phyloP scores from a whole-genome alignment of 768 basidiomycete species.

The Podaxis pistillaris region DNA sequence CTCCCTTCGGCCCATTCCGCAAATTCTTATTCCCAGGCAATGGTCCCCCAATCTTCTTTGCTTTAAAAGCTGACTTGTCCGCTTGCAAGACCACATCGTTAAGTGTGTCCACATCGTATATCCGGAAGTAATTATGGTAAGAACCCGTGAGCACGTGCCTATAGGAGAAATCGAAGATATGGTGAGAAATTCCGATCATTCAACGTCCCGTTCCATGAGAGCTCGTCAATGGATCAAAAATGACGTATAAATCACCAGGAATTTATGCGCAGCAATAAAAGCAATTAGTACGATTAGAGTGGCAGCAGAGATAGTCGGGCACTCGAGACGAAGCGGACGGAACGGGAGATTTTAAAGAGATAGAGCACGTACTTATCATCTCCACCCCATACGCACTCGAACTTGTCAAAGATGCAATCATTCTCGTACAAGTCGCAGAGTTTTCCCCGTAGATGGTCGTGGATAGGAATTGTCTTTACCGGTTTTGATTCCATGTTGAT shows the following conservation, averaged over 20 bases:
- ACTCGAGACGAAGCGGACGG: constrained; percentile 8
- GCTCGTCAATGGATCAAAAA: constrained; percentile 10
- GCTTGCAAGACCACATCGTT: constrained; percentile 95
- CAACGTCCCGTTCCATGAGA: not conserved
- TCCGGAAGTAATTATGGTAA: constrained; percentile 99
- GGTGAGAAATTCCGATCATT: constrained; percentile 20
- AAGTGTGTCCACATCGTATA: constrained; percentile 89
- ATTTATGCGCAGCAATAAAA: not conserved
- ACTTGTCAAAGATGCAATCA: constrained; percentile 99
- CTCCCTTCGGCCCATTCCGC: constrained; percentile 77
- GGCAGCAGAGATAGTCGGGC: constrained; percentile 1
- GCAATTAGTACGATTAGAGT: constrained; percentile 3
- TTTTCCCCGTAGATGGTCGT: constrained; percentile 96
- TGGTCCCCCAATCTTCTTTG: constrained; percentile 95
- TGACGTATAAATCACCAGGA: constrained; percentile 19
- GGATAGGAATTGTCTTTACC: constrained; percentile 96
- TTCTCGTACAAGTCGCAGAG: constrained; percentile 99
- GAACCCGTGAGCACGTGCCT: constrained; percentile 99
- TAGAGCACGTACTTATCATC: constrained; percentile 79
- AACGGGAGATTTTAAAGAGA: constrained; percentile 21
- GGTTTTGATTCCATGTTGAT: constrained; percentile 98
- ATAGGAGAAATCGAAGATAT: constrained; percentile 14
- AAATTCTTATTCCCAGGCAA: constrained; percentile 66
- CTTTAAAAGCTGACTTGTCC: constrained; percentile 99
- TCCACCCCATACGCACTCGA: constrained; percentile 97